Conservation (phyloP, 192 early-diverging fungal genomes). For the Coemansia erecta region DNA sequence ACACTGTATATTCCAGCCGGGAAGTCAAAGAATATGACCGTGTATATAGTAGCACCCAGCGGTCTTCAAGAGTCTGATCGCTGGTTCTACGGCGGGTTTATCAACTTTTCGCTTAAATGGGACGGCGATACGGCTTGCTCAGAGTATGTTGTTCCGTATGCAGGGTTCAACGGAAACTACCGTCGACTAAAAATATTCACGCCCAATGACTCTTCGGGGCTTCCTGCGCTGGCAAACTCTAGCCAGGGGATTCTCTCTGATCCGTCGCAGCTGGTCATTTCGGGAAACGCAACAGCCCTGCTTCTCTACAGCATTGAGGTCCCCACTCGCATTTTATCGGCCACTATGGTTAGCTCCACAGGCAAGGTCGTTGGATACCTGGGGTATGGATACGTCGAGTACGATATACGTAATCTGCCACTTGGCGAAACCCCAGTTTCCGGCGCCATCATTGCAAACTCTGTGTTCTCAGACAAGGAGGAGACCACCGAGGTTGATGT, state of each 20-base stretch:
- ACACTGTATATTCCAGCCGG: slow-evolving; percentile 26
- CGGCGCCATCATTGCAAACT: slow-evolving; percentile 1
- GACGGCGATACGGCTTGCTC: slow-evolving; percentile 5
- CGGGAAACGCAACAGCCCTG: neutral
- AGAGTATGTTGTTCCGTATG: slow-evolving; percentile 38
- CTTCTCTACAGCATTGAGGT: slow-evolving; percentile 18
- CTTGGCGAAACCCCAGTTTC: slow-evolving; percentile 1
- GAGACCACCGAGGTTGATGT: slow-evolving; percentile 1
- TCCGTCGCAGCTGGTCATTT: slow-evolving; percentile 17
- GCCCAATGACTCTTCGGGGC: slow-evolving; percentile 2
- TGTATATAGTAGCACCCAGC: slow-evolving; percentile 30
- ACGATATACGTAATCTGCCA: slow-evolving; percentile 20
- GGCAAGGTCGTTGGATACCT: slow-evolving; percentile 27
- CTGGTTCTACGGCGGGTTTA: slow-evolving; percentile 52
- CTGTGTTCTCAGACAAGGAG: slow-evolving; percentile 23
- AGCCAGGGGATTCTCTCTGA: slow-evolving; percentile 4
- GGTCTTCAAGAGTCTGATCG: slow-evolving; percentile 31
- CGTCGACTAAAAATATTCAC: slow-evolving; percentile 22
- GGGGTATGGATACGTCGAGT: slow-evolving; percentile 20
- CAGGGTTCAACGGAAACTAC: slow-evolving; percentile 50
- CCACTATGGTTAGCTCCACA: slow-evolving; percentile 18
- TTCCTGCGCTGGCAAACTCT: slow-evolving; percentile 18
- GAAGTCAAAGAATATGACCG: slow-evolving; percentile 10
- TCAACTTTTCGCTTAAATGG: slow-evolving; percentile 35
- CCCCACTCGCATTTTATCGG: slow-evolving; percentile 21